phyloP scores from a whole-genome alignment of 2,329 filamentous ascomycete genomes.

The Pseudogymnoascus sp. region DNA sequence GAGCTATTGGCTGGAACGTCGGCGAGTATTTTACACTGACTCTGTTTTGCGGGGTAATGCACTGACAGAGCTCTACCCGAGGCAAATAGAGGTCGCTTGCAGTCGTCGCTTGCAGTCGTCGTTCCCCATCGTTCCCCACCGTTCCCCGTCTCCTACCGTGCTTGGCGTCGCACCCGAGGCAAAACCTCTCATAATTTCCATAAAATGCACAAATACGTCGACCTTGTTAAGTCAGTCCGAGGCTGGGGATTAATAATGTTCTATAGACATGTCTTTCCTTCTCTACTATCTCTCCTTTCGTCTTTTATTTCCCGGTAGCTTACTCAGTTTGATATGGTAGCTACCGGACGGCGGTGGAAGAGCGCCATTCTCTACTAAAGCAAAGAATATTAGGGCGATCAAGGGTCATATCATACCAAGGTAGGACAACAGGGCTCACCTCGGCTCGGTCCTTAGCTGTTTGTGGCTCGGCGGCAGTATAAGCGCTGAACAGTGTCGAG shows the following conservation, averaged over 20 bases:
- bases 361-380: background rate
- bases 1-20: background rate
- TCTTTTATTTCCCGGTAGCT: background rate
- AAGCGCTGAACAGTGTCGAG: background rate
- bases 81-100: background rate
- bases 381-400: background rate
- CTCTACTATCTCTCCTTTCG: background rate
- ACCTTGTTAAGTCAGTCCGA: background rate
- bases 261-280: background rate
- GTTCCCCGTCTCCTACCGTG: background rate
- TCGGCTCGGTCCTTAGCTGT: background rate
- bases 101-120: no score
- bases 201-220: background rate
- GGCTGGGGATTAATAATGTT: background rate
- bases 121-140: background rate
- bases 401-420: background rate
- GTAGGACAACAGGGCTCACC: background rate
- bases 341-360: background rate
- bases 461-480: background rate
- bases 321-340: background rate
- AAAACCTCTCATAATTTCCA: background rate
- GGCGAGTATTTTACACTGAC: background rate
- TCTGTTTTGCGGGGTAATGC: conserved; percentile 1
- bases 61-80: background rate
- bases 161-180: background rate